Evolutionary conservation across 1,284 basidiomycete genomes (phyloP).

Genomic region (Ganoderma meredithae): DNA sequence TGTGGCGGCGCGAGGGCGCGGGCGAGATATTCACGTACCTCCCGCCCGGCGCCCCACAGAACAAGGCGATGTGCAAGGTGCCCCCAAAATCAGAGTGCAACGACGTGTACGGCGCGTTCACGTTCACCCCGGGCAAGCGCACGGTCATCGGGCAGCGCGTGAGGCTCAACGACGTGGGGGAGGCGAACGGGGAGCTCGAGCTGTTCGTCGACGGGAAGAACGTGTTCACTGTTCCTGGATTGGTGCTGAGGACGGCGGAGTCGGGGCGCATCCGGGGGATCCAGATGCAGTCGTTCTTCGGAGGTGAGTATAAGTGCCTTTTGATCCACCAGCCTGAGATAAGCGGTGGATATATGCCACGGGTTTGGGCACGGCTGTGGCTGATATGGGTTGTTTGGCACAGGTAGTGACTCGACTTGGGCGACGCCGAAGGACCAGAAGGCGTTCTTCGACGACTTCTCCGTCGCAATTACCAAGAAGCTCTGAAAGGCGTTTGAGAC

Average conservation of each 20-base stretch:
- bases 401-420: conserved; percentile 54
- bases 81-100: conserved; percentile 64
- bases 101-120: conserved; percentile 69
- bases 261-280: conserved; percentile 62
- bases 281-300: conserved; percentile 76
- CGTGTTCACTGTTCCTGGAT: conserved; percentile 56
- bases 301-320: conserved; percentile 54
- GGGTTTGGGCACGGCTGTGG: background rate
- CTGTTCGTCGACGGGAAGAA: conserved; percentile 66
- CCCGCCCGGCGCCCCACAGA: conserved; percentile 64
- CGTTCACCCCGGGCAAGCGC: conserved; percentile 66
- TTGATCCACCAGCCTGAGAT: too few relatives aligned
- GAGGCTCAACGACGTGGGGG: conserved; percentile 62
- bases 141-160: conserved; percentile 68
- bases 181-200: conserved; percentile 62
- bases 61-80: conserved; percentile 60
- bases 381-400: conserved; percentile 11
- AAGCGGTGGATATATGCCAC: background rate
- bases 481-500: conserved; percentile 43
- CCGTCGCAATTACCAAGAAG: conserved; percentile 60
- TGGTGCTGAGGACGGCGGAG: conserved; percentile 55
- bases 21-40: conserved; percentile 72
- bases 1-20: conserved; percentile 58
- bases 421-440: conserved; percentile 64
- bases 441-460: conserved; percentile 70